Conservation (phyloP, 768 basidiomycete species). For the Amyloporia xantha region DNA sequence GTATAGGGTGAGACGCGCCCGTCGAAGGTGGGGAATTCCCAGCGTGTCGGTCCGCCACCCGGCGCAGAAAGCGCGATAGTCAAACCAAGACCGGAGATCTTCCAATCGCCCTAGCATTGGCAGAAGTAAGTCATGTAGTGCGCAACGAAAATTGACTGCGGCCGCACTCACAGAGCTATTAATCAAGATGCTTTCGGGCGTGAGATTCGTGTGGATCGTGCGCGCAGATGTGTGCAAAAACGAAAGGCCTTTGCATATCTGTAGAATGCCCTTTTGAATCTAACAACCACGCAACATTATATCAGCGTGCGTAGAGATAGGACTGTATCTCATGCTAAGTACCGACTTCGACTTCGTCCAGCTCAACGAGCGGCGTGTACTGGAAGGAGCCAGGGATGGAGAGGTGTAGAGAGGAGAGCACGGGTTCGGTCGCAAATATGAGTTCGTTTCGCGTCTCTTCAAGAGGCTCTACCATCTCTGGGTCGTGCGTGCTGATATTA, state of each 20-base stretch:
- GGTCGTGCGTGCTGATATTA: constrained; percentile 1
- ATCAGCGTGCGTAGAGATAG: constrained; percentile 4
- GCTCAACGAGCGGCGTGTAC: constrained; percentile 57
- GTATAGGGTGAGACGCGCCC: constrained; percentile 70
- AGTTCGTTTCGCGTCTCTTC: constrained; percentile 89
- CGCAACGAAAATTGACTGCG: background rate
- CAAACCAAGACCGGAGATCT: constrained; percentile 83
- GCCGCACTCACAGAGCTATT: constrained; percentile 66
- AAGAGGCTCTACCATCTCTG: constrained; percentile 96
- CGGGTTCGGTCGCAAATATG: constrained; percentile 88
- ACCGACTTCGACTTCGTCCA: constrained; percentile 93
- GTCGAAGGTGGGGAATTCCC: constrained; percentile 91
- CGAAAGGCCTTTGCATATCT: constrained; percentile 81
- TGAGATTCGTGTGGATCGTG: constrained; percentile 87
- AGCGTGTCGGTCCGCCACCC: constrained; percentile 69
- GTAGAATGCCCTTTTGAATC: constrained; percentile 96
- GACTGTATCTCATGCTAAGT: background rate
- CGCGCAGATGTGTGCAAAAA: constrained; percentile 93
- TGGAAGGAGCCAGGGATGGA: constrained; percentile 64
- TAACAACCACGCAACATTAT: constrained; percentile 23
- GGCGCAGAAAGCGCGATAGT: constrained; percentile 69
- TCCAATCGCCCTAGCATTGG: constrained; percentile 99
- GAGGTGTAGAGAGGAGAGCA: constrained; percentile 74
- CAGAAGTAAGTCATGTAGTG: background rate
- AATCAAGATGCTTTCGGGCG: constrained; percentile 81